Conservation (phyloP, 23 red algal genomes). For the Gracilaria domingensis region DNA sequence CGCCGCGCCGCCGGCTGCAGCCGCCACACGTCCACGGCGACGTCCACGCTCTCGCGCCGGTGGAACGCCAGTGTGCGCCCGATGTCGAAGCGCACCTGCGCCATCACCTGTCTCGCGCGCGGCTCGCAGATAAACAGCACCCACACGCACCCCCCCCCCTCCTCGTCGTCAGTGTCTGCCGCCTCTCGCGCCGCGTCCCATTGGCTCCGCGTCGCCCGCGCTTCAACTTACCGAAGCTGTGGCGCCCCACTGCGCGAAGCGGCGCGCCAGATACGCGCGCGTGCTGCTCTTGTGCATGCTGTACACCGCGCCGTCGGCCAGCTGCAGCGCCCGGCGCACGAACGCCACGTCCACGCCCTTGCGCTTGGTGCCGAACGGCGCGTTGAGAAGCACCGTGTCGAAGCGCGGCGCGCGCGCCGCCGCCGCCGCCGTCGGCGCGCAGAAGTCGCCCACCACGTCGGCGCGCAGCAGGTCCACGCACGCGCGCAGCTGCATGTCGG, state of each 20-base stretch:
- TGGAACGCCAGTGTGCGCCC: conserved; percentile 82
- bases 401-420: neutral
- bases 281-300: conserved; percentile 97
- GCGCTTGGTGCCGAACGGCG: conserved; percentile 97
- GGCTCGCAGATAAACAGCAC: neutral
- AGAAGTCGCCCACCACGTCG: conserved; percentile 17
- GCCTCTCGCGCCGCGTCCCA: no score
- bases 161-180: no score
- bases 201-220: no score
- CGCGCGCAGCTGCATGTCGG: neutral
- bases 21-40: conserved; percentile 94
- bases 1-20: neutral
- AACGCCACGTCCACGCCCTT: conserved; percentile 83
- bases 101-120: conserved; percentile 51
- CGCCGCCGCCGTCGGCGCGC: neutral
- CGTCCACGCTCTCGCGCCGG: conserved; percentile 39
- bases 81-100: conserved; percentile 87
- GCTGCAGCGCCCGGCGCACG: conserved; percentile 50
- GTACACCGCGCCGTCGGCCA: conserved; percentile 65
- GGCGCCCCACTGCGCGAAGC: conserved; percentile 28
- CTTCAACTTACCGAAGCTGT: conserved; percentile 45
- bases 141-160: no score
- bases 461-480: conserved; percentile 30
- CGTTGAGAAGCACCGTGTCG: conserved; percentile 92
- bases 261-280: conserved; percentile 61